These are phyloP conservation scores for Tephrocybe sp. DNA, from an alignment of 768 basidiomycete genomes.

Conservation along the genomic window DNA sequence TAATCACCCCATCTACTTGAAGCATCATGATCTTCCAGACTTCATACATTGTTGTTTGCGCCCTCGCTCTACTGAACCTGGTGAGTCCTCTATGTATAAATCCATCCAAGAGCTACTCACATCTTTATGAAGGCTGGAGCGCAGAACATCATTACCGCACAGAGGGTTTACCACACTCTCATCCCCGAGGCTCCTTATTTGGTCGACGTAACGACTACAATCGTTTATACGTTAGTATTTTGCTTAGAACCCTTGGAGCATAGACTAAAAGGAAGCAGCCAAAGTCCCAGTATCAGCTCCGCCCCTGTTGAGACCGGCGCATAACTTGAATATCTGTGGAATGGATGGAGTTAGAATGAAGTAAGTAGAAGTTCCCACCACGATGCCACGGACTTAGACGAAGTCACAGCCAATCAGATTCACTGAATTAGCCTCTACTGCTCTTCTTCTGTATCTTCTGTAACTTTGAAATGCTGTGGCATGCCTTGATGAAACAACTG, in stretches of 20 bases:
- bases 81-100: background rate
- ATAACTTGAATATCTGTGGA: background rate
- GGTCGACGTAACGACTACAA: constrained; percentile 24
- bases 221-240: constrained; percentile 32
- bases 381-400: background rate
- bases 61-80: background rate
- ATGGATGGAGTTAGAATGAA: background rate
- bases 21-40: background rate
- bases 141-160: constrained; percentile 16
- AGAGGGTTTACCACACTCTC: constrained; percentile 23
- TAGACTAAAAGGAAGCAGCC: background rate
- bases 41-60: background rate
- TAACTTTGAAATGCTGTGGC: background rate
- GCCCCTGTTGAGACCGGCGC: background rate
- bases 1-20: background rate
- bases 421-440: no score
- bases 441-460: background rate
- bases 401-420: no score
- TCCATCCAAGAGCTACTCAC: constrained; percentile 28
- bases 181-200: constrained; percentile 28
- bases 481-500: background rate
- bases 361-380: background rate
- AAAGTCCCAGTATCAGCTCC: background rate
- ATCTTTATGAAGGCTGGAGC: constrained; percentile 19
- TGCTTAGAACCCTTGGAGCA: background rate